Evolutionary conservation across 2,329 filamentous ascomycete species (phyloP), one percentile per base, ranked within the genome.

Genomic region (Penicillium occitanis): DNA sequence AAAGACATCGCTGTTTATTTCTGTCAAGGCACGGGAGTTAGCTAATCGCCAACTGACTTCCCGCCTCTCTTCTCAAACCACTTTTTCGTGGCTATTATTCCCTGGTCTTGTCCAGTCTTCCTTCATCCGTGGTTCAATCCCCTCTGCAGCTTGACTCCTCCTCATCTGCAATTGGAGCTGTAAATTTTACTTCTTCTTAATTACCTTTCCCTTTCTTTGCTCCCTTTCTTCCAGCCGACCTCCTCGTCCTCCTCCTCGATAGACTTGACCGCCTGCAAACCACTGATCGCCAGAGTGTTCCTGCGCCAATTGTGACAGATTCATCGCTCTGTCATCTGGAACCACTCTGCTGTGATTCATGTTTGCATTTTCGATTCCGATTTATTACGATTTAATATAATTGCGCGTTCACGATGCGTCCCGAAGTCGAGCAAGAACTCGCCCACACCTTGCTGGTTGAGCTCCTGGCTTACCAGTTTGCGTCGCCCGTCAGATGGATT

Each of bases 371-470:
- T 58, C 62, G 40, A 17, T 40, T 61, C n/a, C 11, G 35, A 33
- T 58, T 57, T 58, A 58, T 30, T 60, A 53, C 62, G 25, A 55
- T 61, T 67, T 65, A 65, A 67, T 67, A 65, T 64, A 61, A 46
- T 67, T 42, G 44, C 58, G 50, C 25, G n/a, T 19, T 67, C 83
- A 90, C 75, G 74, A 98, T 98, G 94, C 92, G 92, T 85, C 95
- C 95, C 80, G 95, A 99, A 88, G 86, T 98, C 81, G 94, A 99
- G 89, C 95, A 99, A 83, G 95, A 99, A 86, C 91, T 99, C 81
- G 91, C 95, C 77, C 94, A 99, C 82, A 98, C 94, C 72, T 88
- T 99, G 82, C 91, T 99, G 78, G 92, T 99, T 71, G 95, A 99
- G 89, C 91, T 99, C 70, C 89, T 99, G 73, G 95, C 95, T 84